Evolutionary conservation across 495 filamentous ascomycete species (phyloP).

Genomic region (Tuber calosporum): DNA sequence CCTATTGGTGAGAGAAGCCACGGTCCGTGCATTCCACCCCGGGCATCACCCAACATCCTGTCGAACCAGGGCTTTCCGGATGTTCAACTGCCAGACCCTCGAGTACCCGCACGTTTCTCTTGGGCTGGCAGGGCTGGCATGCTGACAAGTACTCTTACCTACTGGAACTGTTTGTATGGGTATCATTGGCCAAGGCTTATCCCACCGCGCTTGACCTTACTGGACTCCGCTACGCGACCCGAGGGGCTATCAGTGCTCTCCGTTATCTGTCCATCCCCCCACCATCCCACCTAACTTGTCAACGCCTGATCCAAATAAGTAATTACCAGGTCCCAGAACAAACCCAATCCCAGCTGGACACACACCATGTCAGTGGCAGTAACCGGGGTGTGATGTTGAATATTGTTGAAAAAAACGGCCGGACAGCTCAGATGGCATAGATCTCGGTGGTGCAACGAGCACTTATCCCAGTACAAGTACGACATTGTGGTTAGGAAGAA

Average conservation of each 20-base stretch:
- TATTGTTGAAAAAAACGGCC: not conserved
- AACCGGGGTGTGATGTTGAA: not conserved
- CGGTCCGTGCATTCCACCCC: not conserved
- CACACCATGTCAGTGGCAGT: too few species aligned
- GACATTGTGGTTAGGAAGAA: not conserved
- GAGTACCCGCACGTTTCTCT: not conserved
- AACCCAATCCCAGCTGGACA: not conserved
- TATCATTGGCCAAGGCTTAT: not conserved
- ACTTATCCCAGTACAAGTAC: too few species aligned
- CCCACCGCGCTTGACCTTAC: not conserved
- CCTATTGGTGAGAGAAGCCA: not conserved
- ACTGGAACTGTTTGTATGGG: not conserved
- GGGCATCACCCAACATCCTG: not conserved
- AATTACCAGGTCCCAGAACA: not conserved
- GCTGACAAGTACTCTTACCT: not conserved
- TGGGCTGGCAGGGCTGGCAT: not conserved
- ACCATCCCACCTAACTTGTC: not conserved
- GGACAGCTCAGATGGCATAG: not conserved
- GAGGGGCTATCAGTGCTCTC: too few species aligned
- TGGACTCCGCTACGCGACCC: too few species aligned
- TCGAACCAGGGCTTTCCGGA: not conserved
- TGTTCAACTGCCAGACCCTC: not conserved
- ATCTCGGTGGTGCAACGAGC: too few species aligned
- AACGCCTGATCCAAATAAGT: not conserved
- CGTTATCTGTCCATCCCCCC: not conserved